phyloP scores from a whole-genome alignment of 495 filamentous ascomycete genomes.

The Hyaloscypha finlandica region DNA sequence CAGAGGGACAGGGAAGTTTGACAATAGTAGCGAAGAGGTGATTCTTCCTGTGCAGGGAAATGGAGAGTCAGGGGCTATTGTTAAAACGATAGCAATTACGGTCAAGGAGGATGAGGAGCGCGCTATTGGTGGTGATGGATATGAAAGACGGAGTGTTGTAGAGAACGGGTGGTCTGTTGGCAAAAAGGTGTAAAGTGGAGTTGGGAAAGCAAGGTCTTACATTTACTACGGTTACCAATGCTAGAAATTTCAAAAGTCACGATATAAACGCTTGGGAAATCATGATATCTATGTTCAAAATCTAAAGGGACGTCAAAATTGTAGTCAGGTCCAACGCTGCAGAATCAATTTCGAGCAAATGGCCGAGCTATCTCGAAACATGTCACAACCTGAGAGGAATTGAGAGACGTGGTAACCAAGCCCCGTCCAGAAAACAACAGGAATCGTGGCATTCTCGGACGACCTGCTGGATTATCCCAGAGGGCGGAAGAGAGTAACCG shows the following conservation, averaged over 20 bases:
- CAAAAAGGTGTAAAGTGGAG: conserved; percentile 1
- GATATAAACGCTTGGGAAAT: background rate
- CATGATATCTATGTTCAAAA: background rate
- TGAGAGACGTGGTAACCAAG: too few species aligned
- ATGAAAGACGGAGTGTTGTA: conserved; percentile 2
- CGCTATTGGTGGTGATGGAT: background rate
- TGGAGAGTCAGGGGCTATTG: background rate
- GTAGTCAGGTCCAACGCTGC: background rate
- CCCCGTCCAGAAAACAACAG: background rate
- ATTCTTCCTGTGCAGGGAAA: conserved; percentile 1
- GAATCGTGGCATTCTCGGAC: background rate
- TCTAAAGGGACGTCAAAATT: background rate
- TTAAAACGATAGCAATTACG: background rate
- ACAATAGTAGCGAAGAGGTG: conserved; percentile 4
- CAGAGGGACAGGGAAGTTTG: background rate
- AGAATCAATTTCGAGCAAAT: background rate
- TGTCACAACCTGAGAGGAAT: too few species aligned
- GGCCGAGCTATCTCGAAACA: background rate
- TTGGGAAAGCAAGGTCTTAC: background rate
- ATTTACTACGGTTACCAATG: background rate
- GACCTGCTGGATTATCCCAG: background rate
- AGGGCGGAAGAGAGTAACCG: background rate
- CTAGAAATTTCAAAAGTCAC: background rate
- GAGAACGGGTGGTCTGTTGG: background rate
- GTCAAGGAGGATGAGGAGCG: conserved; percentile 5